Conservation (phyloP, 768 basidiomycete species). For the Mycena vitilis region DNA sequence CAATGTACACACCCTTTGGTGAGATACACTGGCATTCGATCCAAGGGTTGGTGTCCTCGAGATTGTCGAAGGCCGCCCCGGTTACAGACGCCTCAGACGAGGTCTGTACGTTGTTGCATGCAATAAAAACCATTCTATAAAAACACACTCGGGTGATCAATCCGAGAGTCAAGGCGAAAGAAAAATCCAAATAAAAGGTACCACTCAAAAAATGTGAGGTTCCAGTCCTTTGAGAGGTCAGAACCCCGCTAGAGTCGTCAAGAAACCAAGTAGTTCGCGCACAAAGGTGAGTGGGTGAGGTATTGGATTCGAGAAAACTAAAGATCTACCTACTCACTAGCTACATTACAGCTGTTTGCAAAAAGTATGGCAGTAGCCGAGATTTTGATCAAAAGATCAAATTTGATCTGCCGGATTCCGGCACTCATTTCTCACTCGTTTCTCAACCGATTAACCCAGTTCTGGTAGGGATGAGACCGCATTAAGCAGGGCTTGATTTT, state of each 20-base stretch:
- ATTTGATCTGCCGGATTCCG: too few relatives aligned
- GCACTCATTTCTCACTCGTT: too few relatives aligned
- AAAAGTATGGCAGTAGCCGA: too few relatives aligned
- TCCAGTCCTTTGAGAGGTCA: not conserved
- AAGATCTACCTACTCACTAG: not conserved
- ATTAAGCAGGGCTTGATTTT: too few relatives aligned
- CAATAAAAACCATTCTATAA: not conserved
- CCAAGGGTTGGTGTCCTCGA: not conserved
- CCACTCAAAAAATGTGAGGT: constrained; percentile 4
- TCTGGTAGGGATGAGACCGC: too few relatives aligned
- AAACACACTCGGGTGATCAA: not conserved
- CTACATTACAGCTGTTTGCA: too few relatives aligned
- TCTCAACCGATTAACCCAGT: too few relatives aligned
- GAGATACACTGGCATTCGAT: too few relatives aligned
- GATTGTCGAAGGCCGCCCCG: not conserved
- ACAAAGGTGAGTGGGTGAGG: constrained; percentile 8
- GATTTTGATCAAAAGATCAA: too few relatives aligned
- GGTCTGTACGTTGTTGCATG: not conserved
- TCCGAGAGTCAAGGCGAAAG: too few relatives aligned
- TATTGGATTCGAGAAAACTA: constrained; percentile 6
- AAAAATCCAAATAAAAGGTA: too few relatives aligned
- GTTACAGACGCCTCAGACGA: not conserved
- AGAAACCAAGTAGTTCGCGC: not conserved
- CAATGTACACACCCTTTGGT: not conserved
- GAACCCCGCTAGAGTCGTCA: not conserved